Base-by-base conservation (phyloP, 1,284 basidiomycete genomes). In the Trametes sp. region DNA sequence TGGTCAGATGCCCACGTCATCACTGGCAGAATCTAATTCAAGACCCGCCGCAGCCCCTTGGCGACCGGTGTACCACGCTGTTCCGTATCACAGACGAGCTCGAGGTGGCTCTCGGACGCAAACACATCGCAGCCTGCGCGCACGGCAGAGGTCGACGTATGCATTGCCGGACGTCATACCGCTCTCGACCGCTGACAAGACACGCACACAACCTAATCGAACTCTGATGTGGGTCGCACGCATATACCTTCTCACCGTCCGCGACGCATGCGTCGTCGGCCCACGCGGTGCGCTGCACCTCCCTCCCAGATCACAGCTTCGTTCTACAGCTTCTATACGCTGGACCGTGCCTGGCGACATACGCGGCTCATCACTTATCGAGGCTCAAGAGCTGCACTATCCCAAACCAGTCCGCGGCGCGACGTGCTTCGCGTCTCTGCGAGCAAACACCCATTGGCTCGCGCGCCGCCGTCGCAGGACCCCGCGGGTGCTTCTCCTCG, bases 211-310 rank as follows among this genome's bases (percentile, higher is more conserved):
- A 33, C 31, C 31, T 33, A 33, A 33, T 33, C 31, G 31, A 11
- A 11, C 31, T 5, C 11, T 13, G 26, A n/a, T 31, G 4, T 31
- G 11, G 11, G 48, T 21, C 16, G 28, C 28, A 49, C 28, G 48
- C 11, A 7, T 21, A 13, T 33, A 4, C 29, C 14, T 49, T 49
- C 48, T 24, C 48, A 31, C 48, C 26, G 28, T 14, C 10, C 48
- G n/a, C 24, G 16, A 49, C n/a, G 28, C 28, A 49, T n/a, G 16
- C 48, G 16, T 49, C 28, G 4, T 31, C 19, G 28, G 16, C 9
- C 48, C 48, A 49, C 48, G 48, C 31, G 48, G 48, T 49, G 16
- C 48, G 48, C 29, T 31, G 48, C 38, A 33, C 6, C 6, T 41
- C 38, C 16, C 14, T 31, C 19, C 11, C 14, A 28, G 14, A 49